phyloP scores from a whole-genome alignment of 768 basidiomycete genomes.

The Rhizopogon sp. region DNA sequence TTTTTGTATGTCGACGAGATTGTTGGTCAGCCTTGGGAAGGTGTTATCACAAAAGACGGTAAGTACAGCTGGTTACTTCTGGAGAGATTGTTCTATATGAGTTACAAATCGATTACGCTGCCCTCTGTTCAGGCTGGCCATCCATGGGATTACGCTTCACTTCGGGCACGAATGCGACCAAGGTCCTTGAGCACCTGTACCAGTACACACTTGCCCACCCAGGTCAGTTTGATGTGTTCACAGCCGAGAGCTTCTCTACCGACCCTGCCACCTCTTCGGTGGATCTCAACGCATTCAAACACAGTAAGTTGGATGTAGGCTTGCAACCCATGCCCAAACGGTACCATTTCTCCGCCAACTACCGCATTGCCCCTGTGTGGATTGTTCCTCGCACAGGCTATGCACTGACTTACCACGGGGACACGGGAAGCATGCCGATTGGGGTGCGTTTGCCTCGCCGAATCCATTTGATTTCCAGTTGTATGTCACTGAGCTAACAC shows the following conservation, averaged over 20 bases:
- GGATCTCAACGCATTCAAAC: background rate
- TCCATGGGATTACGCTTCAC: slow-evolving; percentile 80
- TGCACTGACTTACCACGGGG: slow-evolving; percentile 61
- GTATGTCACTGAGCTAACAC: background rate
- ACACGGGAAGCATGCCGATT: slow-evolving; percentile 60
- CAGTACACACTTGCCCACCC: slow-evolving; percentile 20
- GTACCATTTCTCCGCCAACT: slow-evolving; percentile 68
- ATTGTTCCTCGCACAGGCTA: slow-evolving; percentile 79
- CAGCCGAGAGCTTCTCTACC: slow-evolving; percentile 8
- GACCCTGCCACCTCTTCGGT: background rate
- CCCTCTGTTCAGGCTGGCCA: slow-evolving; percentile 72
- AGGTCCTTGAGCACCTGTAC: slow-evolving; percentile 48
- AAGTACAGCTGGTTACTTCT: background rate
- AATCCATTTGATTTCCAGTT: background rate
- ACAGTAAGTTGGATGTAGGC: slow-evolving; percentile 11
- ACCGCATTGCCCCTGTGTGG: slow-evolving; percentile 86
- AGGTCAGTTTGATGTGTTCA: slow-evolving; percentile 59
- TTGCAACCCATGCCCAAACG: slow-evolving; percentile 58
- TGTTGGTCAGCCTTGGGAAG: slow-evolving; percentile 57
- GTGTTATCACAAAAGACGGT: slow-evolving; percentile 26
- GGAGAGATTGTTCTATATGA: slow-evolving; percentile 9
- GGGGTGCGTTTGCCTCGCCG: slow-evolving; percentile 48
- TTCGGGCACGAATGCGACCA: slow-evolving; percentile 46
- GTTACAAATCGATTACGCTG: slow-evolving; percentile 8
- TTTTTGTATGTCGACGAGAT: slow-evolving; percentile 80